These are phyloP conservation scores for Epichloe bromicola DNA, from an alignment of 2,329 filamentous ascomycete species.

Conservation along the genomic window DNA sequence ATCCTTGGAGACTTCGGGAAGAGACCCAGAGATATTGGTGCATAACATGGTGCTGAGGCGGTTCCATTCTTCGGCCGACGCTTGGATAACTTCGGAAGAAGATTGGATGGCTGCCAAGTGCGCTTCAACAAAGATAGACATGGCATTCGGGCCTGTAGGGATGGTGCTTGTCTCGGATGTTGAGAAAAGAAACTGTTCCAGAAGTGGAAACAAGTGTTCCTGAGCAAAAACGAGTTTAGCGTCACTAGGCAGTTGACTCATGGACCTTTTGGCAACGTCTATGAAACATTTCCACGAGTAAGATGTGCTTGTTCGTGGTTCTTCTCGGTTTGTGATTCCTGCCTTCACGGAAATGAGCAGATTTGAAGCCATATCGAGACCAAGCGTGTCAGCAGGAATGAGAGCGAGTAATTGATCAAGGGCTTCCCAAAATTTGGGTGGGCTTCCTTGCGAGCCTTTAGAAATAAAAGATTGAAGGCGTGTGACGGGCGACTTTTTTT, in stretches of 20 bases:
- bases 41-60: conserved; percentile 48
- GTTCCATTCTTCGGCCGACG: conserved; percentile 48
- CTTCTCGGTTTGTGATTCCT: conserved; percentile 62
- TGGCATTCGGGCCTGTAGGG: conserved; percentile 21
- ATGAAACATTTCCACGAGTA: conserved; percentile 68
- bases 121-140: conserved; percentile 31
- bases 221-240: conserved; percentile 34
- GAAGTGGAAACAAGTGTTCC: conserved; percentile 39
- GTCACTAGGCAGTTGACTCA: conserved; percentile 29
- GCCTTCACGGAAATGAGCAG: conserved; percentile 55
- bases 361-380: conserved; percentile 38
- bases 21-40: conserved; percentile 55
- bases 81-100: conserved; percentile 28
- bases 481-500: conserved; percentile 39
- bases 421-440: conserved; percentile 58
- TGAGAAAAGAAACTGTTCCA: conserved; percentile 40
- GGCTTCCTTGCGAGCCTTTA: conserved; percentile 71
- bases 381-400: conserved; percentile 34
- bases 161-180: conserved; percentile 23
- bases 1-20: conserved; percentile 71
- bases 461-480: conserved; percentile 61
- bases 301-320: conserved; percentile 53
- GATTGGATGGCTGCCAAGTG: conserved; percentile 31
- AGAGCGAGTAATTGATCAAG: conserved; percentile 50
- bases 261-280: conserved; percentile 43